Percentiles rank a stretch among this genome's conserved stretches.
Evolutionary conservation across 1,139 yeast species (phyloP).

Genomic region (Scheffersomyces titani): DNA sequence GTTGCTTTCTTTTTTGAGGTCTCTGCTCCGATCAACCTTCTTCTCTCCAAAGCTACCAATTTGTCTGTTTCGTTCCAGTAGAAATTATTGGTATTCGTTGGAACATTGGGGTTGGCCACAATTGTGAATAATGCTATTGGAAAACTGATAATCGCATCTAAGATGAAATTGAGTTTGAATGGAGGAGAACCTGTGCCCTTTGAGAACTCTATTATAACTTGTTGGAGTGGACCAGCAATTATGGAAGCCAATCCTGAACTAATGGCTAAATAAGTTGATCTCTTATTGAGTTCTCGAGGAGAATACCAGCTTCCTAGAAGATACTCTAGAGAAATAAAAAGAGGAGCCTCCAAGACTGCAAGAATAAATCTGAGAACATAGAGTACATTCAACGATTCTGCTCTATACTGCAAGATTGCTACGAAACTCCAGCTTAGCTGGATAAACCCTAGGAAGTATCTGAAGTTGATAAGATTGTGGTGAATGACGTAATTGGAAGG

Average conservation of each 20-base stretch:
- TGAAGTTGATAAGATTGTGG: background rate
- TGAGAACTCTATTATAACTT: constrained; percentile 31
- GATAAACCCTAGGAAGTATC: background rate
- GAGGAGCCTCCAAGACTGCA: constrained; percentile 57
- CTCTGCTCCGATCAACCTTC: constrained; percentile 44
- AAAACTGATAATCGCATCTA: constrained; percentile 52
- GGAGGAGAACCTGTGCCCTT: constrained; percentile 29
- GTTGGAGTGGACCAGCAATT: constrained; percentile 49
- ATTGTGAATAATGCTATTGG: constrained; percentile 49
- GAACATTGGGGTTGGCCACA: constrained; percentile 44
- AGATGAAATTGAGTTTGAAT: constrained; percentile 56
- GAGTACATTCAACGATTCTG: constrained; percentile 28
- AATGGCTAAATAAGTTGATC: constrained; percentile 50
- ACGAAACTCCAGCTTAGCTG: background rate
- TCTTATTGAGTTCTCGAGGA: constrained; percentile 37
- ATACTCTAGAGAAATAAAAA: constrained; percentile 50
- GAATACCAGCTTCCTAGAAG: constrained; percentile 11
- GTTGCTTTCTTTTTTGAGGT: constrained; percentile 20
- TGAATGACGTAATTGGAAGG: constrained; percentile 48
- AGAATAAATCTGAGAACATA: constrained; percentile 56
- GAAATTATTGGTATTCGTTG: constrained; percentile 40
- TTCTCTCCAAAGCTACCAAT: constrained; percentile 32
- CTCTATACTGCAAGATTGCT: constrained; percentile 2
- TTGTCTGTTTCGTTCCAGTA: constrained; percentile 33
- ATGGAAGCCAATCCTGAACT: constrained; percentile 43